Base-by-base conservation (phyloP, 2,329 filamentous ascomycete genomes). In the Xylariaceae sp. region DNA sequence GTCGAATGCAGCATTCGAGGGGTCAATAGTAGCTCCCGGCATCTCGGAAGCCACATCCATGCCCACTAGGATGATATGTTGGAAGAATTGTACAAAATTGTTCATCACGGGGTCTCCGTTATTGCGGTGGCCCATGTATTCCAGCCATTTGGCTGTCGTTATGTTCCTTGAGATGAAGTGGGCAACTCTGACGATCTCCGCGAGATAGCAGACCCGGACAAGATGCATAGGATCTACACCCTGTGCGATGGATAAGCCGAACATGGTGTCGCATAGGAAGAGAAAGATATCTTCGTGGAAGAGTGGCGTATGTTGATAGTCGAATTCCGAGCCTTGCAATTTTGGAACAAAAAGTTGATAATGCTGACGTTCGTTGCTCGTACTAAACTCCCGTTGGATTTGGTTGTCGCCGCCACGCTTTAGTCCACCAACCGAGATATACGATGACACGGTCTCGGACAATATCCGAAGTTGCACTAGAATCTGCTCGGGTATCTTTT, bases 391-490 rank as follows among this genome's bases (percentile, higher is more conserved):
- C 42, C 71, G 71, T 43, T 81, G 78, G 11, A 88, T 81, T 52
- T 75, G 77, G 54, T 80, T 85, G 7, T 81, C 76, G 0, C 79
- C 77, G 3, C 73, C 75, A 17, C 78, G 75, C 44, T 82, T 78
- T 39, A 92, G 76, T 5, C 83, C 82, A 1, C 89, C 88, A 51
- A 95, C 76, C 1, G 89, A 81, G 47, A 91, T 80, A 67, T 94
- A 97, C 0, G 91, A 91, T 30, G 87, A 82, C 1, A 89, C 87
- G 1, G 91, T 97, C 71, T 96, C 94, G 1, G 89, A 85, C 19
- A 97, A 74, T 27, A 97, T 85, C 43, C 91, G 87, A 27, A 99
- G 76, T 65, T 97, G 90, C 1, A 89, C 94, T 52, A 99, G 73
- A 1, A 82, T 80, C 65, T 95, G 85, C 49, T 92, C 87, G 0